Evolutionary conservation across 495 filamentous ascomycete genomes (phyloP).

Genomic region (Penicillium lagena): DNA sequence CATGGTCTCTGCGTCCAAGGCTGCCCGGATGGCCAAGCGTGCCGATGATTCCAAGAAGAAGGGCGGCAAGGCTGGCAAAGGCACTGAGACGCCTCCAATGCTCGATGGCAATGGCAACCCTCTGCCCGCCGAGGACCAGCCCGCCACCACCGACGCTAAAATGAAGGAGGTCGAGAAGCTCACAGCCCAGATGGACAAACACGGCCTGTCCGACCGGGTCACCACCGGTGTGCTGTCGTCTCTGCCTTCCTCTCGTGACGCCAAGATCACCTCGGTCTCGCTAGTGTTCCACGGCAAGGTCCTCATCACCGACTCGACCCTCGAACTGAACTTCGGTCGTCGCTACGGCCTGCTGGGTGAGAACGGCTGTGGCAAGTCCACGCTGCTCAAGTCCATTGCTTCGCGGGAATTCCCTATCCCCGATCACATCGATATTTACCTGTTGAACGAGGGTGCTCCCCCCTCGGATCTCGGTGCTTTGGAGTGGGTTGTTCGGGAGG

Average conservation of each 20-base stretch:
- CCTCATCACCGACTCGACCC: conserved; percentile 82
- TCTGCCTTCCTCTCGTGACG: conserved; percentile 73
- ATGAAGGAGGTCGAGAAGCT: conserved; percentile 77
- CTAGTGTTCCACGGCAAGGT: conserved; percentile 97
- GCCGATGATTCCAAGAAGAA: conserved; percentile 66
- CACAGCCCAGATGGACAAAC: conserved; percentile 84
- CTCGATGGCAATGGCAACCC: conserved; percentile 48
- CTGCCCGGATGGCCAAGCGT: conserved; percentile 93
- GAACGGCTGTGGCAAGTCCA: conserved; percentile 99
- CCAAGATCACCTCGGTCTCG: conserved; percentile 90
- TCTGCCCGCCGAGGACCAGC: conserved; percentile 50
- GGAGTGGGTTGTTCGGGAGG: conserved; percentile 95
- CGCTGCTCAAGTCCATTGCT: conserved; percentile 88
- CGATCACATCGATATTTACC: conserved; percentile 96
- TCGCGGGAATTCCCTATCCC: conserved; percentile 92
- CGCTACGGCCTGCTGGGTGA: conserved; percentile 94
- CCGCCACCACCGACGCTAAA: conserved; percentile 64
- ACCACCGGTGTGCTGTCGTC: conserved; percentile 96
- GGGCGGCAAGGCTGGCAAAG: conserved; percentile 65
- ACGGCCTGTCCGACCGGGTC: conserved; percentile 94
- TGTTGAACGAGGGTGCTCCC: conserved; percentile 96
- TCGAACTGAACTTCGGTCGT: conserved; percentile 89
- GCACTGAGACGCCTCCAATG: conserved; percentile 54
- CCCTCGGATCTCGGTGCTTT: conserved; percentile 81
- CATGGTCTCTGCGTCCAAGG: conserved; percentile 90